These are phyloP conservation scores for Ophiocytium majus DNA, from an alignment of 352 stramenopile species.

Conservation along the genomic window DNA sequence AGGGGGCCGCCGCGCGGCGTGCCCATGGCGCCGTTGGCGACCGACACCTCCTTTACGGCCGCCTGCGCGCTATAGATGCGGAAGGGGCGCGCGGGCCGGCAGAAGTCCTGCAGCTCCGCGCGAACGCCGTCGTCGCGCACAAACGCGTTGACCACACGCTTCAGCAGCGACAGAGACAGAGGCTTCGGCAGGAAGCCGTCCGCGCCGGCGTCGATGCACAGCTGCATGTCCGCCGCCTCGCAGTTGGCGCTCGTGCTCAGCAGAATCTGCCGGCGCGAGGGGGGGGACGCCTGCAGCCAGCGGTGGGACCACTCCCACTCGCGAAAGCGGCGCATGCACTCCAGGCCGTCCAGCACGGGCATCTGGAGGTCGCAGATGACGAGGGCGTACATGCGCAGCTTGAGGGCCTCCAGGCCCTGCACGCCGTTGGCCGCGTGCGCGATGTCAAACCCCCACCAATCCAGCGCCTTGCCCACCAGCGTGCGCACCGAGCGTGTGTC, in stretches of 20 bases:
- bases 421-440: constrained; percentile 12
- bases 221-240: constrained; percentile 10
- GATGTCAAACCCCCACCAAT: constrained; percentile 23
- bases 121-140: not conserved
- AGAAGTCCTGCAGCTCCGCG: not conserved
- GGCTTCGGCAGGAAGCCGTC: constrained; percentile 25
- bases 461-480: constrained; percentile 16
- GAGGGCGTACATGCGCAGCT: not conserved
- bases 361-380: constrained; percentile 25
- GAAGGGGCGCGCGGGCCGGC: not conserved
- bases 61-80: constrained; percentile 14
- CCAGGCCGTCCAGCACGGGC: constrained; percentile 24
- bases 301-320: not conserved
- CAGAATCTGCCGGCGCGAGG: not conserved
- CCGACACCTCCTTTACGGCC: not conserved
- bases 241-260: constrained; percentile 24
- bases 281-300: not conserved
- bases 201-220: constrained; percentile 21
- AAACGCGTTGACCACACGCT: not conserved
- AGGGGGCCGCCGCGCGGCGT: not conserved
- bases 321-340: constrained; percentile 14
- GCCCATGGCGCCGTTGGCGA: not conserved
- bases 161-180: not conserved
- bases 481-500: constrained; percentile 21
- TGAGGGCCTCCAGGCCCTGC: constrained; percentile 20